Conservation (phyloP, 805 yeast species). For the Ogataea pini region DNA sequence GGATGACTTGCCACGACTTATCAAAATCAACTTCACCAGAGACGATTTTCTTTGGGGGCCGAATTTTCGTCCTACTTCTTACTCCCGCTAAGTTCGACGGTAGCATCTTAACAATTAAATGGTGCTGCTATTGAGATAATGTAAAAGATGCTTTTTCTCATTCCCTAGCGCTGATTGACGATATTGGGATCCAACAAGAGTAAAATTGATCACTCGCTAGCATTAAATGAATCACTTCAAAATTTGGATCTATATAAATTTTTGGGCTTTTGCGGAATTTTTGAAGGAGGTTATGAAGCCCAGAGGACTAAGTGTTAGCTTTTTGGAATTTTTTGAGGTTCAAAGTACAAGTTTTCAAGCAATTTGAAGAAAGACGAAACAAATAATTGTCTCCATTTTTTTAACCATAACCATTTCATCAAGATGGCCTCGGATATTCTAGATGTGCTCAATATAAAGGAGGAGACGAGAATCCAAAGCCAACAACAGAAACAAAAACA, state of each 20-base stretch:
- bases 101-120: conserved; percentile 13
- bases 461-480: conserved; percentile 39
- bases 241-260: conserved; percentile 1
- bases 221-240: background rate
- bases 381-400: background rate
- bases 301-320: background rate
- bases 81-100: conserved; percentile 30
- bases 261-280: background rate
- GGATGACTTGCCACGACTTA: conserved; percentile 63
- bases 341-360: background rate
- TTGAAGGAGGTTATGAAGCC: conserved; percentile 1
- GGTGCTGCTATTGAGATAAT: background rate
- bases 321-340: background rate
- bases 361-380: too few species aligned
- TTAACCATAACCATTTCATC: background rate
- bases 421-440: conserved; percentile 58
- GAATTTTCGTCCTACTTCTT: conserved; percentile 54
- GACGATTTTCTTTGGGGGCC: conserved; percentile 59
- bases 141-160: background rate
- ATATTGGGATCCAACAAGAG: background rate
- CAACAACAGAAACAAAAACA: conserved; percentile 37
- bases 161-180: background rate
- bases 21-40: conserved; percentile 54
- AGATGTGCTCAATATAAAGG: conserved; percentile 72
- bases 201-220: background rate